These are phyloP conservation scores for Powellomyces hirtus DNA, from an alignment of 192 early-diverging fungal genomes.

Conservation along the genomic window DNA sequence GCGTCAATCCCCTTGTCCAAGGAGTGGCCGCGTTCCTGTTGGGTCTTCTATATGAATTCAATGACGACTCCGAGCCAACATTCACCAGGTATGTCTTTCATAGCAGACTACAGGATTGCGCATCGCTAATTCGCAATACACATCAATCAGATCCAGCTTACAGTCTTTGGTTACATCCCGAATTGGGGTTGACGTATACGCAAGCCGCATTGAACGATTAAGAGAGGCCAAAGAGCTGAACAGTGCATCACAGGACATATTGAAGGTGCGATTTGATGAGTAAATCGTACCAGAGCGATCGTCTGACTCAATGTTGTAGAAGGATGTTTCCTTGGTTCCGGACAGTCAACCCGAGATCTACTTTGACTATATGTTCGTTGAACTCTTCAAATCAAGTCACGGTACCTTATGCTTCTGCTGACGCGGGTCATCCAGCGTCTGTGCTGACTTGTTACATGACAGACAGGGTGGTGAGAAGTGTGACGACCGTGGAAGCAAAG, in stretches of 20 bases:
- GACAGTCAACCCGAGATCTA: constrained; percentile 65
- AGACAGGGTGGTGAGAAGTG: background rate
- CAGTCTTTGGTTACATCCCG: constrained; percentile 83
- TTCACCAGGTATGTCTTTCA: constrained; percentile 59
- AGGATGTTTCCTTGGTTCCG: constrained; percentile 62
- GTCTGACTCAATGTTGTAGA: constrained; percentile 6
- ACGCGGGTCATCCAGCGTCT: background rate
- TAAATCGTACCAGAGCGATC: background rate
- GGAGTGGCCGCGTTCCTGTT: constrained; percentile 86
- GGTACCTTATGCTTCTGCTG: constrained; percentile 46
- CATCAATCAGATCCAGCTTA: constrained; percentile 66
- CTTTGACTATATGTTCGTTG: constrained; percentile 82
- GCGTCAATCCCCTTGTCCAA: constrained; percentile 82
- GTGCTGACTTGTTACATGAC: background rate
- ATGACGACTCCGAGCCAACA: constrained; percentile 73
- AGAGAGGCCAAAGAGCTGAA: constrained; percentile 82
- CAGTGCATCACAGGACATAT: constrained; percentile 63
- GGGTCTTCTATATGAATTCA: constrained; percentile 85
- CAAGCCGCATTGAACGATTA: constrained; percentile 77
- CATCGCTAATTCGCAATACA: background rate
- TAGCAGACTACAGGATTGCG: background rate
- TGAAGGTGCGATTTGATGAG: constrained; percentile 11
- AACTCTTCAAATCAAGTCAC: constrained; percentile 77
- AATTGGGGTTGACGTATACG: constrained; percentile 83
- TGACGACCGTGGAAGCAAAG: background rate